These are phyloP conservation scores for Cladosporium sp. DNA, from an alignment of 2,329 filamentous ascomycete species.

Conservation along the genomic window DNA sequence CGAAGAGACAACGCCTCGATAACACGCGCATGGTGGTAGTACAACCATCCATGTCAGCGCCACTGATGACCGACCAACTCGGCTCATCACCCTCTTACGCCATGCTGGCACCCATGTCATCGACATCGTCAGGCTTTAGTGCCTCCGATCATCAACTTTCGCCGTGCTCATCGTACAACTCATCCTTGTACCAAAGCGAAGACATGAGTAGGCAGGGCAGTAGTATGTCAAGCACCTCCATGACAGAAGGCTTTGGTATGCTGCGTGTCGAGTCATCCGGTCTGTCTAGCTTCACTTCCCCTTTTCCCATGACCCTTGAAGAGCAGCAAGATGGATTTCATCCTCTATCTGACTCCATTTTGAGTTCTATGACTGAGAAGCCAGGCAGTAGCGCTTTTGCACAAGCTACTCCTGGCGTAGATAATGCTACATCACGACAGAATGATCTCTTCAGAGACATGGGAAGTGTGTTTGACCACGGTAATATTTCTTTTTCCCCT, in stretches of 20 bases:
- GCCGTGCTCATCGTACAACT: background rate
- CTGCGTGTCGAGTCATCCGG: constrained; percentile 38
- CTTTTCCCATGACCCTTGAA: constrained; percentile 29
- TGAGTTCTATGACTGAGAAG: constrained; percentile 21
- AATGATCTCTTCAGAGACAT: constrained; percentile 22
- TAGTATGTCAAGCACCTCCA: constrained; percentile 38
- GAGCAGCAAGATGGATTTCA: constrained; percentile 20
- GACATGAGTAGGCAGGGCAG: constrained; percentile 44
- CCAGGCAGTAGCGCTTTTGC: constrained; percentile 18
- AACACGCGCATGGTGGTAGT: constrained; percentile 16
- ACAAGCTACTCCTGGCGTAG: constrained; percentile 21
- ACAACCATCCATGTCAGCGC: constrained; percentile 17
- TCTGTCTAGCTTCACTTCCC: constrained; percentile 12
- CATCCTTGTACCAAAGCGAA: constrained; percentile 15
- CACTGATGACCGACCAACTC: constrained; percentile 10
- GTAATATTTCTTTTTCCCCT: constrained; percentile 22
- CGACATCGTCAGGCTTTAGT: background rate
- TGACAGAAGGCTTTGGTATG: constrained; percentile 41
- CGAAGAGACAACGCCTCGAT: constrained; percentile 24
- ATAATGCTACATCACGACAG: constrained; percentile 17
- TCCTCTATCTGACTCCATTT: constrained; percentile 25
- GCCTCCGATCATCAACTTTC: constrained; percentile 2
- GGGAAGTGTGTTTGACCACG: constrained; percentile 22
- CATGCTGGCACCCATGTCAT: background rate
- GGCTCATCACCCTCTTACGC: constrained; percentile 17